A percentile compares a stretch with the other conserved stretches of the same genome.
Evolutionary conservation across 2,329 filamentous ascomycete genomes (phyloP).

Genomic region (Stagonosporopsis cucurbitacearum): DNA sequence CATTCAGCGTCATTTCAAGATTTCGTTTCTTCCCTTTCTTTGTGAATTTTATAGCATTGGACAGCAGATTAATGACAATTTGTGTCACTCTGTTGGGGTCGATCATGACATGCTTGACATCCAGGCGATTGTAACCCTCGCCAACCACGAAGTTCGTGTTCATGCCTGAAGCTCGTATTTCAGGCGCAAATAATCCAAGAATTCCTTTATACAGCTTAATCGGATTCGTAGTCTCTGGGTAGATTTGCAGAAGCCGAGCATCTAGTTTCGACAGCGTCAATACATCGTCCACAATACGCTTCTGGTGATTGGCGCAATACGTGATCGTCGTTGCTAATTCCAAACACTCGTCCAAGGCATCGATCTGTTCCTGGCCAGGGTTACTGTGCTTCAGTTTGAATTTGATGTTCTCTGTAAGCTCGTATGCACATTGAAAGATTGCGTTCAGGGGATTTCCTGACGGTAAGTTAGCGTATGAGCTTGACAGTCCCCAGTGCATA

Average conservation of each 20-base stretch:
- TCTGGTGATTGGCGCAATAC: constrained; percentile 39
- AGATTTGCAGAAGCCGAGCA: constrained; percentile 31
- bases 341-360: constrained; percentile 65
- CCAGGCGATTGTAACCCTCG: constrained; percentile 52
- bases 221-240: constrained; percentile 26
- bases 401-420: constrained; percentile 67
- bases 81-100: constrained; percentile 27
- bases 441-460: constrained; percentile 70
- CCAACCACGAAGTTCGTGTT: constrained; percentile 61
- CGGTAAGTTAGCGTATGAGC: background rate
- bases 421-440: constrained; percentile 70
- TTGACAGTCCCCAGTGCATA: background rate
- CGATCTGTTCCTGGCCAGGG: constrained; percentile 54
- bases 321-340: constrained; percentile 36
- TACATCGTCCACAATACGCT: constrained; percentile 38
- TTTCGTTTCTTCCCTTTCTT: constrained; percentile 17
- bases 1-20: constrained; percentile 13
- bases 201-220: constrained; percentile 35
- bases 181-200: constrained; percentile 12
- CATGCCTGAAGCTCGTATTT: constrained; percentile 57
- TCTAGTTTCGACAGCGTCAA: constrained; percentile 30
- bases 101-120: constrained; percentile 66
- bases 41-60: constrained; percentile 45
- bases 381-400: constrained; percentile 54
- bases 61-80: constrained; percentile 40